Percentiles rank a stretch among this genome's conserved stretches.
Evolutionary conservation across 371 early-diverging fungal genomes (phyloP).

Genomic region (Batkoa obscura): DNA sequence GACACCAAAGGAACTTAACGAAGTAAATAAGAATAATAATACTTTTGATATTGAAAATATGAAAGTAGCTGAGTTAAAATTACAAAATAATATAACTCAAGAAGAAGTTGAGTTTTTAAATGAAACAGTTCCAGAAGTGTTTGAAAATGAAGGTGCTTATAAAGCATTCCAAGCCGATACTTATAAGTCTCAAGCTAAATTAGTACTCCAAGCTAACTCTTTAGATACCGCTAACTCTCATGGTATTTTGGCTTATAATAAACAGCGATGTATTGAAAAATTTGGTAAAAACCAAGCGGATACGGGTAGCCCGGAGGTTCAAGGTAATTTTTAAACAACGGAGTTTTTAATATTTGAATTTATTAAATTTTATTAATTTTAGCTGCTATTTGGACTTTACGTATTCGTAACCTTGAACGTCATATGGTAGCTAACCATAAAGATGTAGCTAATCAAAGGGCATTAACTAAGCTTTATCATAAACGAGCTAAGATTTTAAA

Average conservation of each 20-base stretch:
- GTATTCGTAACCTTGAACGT: conserved; percentile 64
- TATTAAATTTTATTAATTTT: conserved; percentile 6
- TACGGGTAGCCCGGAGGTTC: conserved; percentile 86
- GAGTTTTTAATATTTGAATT: not conserved
- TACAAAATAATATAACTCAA: not conserved
- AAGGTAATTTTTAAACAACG: conserved; percentile 32
- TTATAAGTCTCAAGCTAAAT: conserved; percentile 34
- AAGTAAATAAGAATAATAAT: not conserved
- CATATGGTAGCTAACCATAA: conserved; percentile 62
- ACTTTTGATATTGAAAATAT: not conserved
- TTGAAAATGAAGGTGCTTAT: not conserved
- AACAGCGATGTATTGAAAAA: conserved; percentile 45
- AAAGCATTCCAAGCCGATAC: conserved; percentile 10
- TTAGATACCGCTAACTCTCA: conserved; percentile 61
- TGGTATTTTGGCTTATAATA: conserved; percentile 56
- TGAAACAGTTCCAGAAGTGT: conserved; percentile 6
- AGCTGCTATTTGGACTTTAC: conserved; percentile 81
- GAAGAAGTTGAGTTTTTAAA: conserved; percentile 9
- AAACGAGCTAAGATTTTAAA: conserved; percentile 72
- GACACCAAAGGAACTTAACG: conserved; percentile 10
- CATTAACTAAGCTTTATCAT: conserved; percentile 52
- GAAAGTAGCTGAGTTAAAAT: not conserved
- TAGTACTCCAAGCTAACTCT: conserved; percentile 49
- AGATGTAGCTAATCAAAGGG: conserved; percentile 72
- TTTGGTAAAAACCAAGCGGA: conserved; percentile 63